Percentiles rank a stretch among this genome's conserved stretches.
These are phyloP conservation scores for Voacanga thouarsii DNA, from an alignment of 257 asterid genomes.

Conservation along the genomic window DNA sequence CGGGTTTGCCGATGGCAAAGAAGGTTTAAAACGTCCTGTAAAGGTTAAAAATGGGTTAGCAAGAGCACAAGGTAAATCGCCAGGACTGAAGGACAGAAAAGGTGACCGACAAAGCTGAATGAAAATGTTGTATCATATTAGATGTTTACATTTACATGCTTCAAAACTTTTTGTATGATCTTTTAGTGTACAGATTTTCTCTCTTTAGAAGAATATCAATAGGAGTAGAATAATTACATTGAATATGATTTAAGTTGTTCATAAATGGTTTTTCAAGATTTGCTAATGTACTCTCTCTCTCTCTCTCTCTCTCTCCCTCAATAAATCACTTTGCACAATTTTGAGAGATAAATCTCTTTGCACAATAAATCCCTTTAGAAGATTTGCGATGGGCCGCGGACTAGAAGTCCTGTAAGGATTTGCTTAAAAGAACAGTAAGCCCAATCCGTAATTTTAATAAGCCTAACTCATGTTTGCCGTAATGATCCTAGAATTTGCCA, in stretches of 20 bases:
- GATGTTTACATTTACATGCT: neutral
- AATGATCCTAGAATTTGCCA: no score
- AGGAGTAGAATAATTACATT: neutral
- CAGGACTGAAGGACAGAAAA: slow-evolving; percentile 38
- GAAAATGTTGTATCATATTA: slow-evolving; percentile 9
- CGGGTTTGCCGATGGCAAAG: slow-evolving; percentile 25
- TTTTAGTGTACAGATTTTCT: slow-evolving; percentile 11
- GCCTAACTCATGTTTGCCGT: no score
- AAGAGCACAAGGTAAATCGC: slow-evolving; percentile 25
- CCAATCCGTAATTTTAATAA: no score
- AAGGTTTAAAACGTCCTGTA: slow-evolving; percentile 39
- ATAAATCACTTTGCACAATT: no score
- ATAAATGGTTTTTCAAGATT: neutral
- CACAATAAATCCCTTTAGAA: no score
- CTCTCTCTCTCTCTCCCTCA: no score
- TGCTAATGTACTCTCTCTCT: no score
- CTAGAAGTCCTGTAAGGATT: no score
- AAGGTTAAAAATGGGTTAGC: slow-evolving; percentile 30
- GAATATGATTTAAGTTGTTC: neutral
- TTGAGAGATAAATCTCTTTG: no score
- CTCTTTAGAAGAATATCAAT: neutral
- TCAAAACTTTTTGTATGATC: neutral
- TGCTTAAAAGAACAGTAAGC: no score
- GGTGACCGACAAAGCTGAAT: slow-evolving; percentile 43
- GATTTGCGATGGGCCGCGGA: no score